Base-by-base conservation (phyloP, 2,329 filamentous ascomycete genomes). In the Colletotrichum tamarilloi region DNA sequence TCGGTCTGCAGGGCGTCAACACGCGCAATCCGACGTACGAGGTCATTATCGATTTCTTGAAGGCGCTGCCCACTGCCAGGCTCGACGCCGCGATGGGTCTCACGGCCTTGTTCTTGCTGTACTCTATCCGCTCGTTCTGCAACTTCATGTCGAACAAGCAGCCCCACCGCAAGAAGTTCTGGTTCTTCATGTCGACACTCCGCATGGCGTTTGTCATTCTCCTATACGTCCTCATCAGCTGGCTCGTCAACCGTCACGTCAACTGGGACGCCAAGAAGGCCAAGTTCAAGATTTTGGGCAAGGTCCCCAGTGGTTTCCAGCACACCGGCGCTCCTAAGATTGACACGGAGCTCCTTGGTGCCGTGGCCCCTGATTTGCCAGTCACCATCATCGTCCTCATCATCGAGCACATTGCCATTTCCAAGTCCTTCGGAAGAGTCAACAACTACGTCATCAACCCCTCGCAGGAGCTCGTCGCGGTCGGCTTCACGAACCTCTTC, bases 321-420 rank as follows among this genome's bases (percentile, higher is more conserved):
- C 86, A 94, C 77, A 92, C 93, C 52, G 90, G 86, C 32, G 92
- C 91, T 0, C 94, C 94, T 0, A 85, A 81, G 0, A 84, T 95
- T 77, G 90, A 91, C 80, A 80, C 79, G 0, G 80, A 83, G 3
- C 88, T 95, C 75, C 88, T 96, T 79, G 85, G 83, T 1, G 83
- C 90, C 3, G 92, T 95, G 76, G 86, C 87, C 1, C 85, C 86
- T 32, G 88, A 97, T 74, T 84, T 95, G 11, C 93, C 94, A 0
- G 92, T 92, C 12, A 90, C 92, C 1, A 90, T 95, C 70, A 95
- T 95, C 75, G 94, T 95, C 59, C 86, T 95, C 68, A 87, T 95
- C 24, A 94, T 96, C 67, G 94, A 95, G 82, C 94, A 96, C 79
- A 95, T 95, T 76, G 93, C 94, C 55, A 95, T 96, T 73, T 92